Percentiles rank a stretch among this genome's conserved stretches.
phyloP scores from a whole-genome alignment of 1,284 basidiomycete genomes.

The Laetiporus sulphureus region DNA sequence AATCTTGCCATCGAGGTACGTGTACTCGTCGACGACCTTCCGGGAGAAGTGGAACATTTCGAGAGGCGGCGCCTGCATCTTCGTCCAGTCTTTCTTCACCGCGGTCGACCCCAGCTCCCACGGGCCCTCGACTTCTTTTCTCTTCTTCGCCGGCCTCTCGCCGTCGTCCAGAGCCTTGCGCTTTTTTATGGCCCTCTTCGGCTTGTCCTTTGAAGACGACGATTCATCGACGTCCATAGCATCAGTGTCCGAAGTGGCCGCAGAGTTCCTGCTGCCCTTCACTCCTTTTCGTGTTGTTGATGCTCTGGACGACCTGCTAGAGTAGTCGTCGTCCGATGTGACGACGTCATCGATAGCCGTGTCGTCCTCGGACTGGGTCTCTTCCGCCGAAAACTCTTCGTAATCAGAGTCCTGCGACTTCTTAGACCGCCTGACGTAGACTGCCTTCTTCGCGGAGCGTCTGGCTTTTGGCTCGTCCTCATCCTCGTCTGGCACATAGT shows the following conservation, averaged over 20 bases:
- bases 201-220: slow-evolving; percentile 21
- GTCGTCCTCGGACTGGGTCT: slow-evolving; percentile 20
- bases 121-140: slow-evolving; percentile 64
- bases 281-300: slow-evolving; percentile 29
- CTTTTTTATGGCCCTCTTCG: slow-evolving; percentile 35
- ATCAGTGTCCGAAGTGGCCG: slow-evolving; percentile 24
- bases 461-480: slow-evolving; percentile 14
- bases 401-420: slow-evolving; percentile 37
- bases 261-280: slow-evolving; percentile 13
- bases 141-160: slow-evolving; percentile 48
- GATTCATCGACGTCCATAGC: slow-evolving; percentile 55
- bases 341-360: slow-evolving; percentile 18
- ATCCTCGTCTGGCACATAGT: slow-evolving; percentile 12
- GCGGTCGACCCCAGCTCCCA: slow-evolving; percentile 68
- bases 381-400: slow-evolving; percentile 25
- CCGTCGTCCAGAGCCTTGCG: slow-evolving; percentile 42
- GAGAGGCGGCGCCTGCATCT: slow-evolving; percentile 77
- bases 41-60: slow-evolving; percentile 92
- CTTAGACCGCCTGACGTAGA: slow-evolving; percentile 15
- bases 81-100: slow-evolving; percentile 70
- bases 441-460: slow-evolving; percentile 16
- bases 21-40: slow-evolving; percentile 92
- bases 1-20: slow-evolving; percentile 80
- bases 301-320: slow-evolving; percentile 18
- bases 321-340: slow-evolving; percentile 26